Evolutionary conservation across 2,329 filamentous ascomycete species (phyloP), one percentile per base, ranked within the genome.

Genomic region (Pseudogymnoascus sp.): DNA sequence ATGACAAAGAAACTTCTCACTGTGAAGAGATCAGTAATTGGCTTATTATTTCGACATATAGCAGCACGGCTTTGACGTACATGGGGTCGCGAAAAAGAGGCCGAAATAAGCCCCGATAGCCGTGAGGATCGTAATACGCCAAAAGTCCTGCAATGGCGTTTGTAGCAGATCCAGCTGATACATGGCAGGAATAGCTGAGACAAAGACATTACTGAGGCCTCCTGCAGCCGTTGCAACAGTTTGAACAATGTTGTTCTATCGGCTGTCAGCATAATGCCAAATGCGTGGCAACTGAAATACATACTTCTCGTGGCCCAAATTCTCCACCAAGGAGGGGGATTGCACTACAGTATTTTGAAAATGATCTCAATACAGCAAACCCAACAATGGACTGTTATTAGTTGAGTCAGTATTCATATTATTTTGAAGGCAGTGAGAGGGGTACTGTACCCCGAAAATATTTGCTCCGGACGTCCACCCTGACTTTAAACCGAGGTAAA

Each of bases 241-340:
- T 67, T 78, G 76, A 60, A 76, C 72, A 63, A 77, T 78, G 68
- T 77, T 77, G 69, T 78, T 78, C 70, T 78, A 76, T 60, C 73
- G 72, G 22, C 76, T 74, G 11, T 76, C 76, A 60, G 78, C 77
- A 64, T 74, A 72, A 57, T 22, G 16, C 8, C 28, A 54, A 16
- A 18, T 33, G 47, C 3, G 4, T 30, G 47, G 4, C 14, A 18
- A 14, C 11, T 18, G 2, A 33, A 54, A 20, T 2, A 8, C 47
- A 9, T 54, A 54, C 47, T 28, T 54, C 47, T 33, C 47, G 47
- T 14, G 47, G 47, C 28, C 47, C 47, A 35, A 54, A 54, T 20
- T 54, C 47, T 12, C 47, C 47, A 20, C 47, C 47, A 35, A 54
- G 47, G 11, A 54, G 28, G 11, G 47, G 47, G 16, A 54, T 54